These are phyloP conservation scores for Lactarius pseudohatsudake DNA, from an alignment of 768 basidiomycete species.

Conservation along the genomic window DNA sequence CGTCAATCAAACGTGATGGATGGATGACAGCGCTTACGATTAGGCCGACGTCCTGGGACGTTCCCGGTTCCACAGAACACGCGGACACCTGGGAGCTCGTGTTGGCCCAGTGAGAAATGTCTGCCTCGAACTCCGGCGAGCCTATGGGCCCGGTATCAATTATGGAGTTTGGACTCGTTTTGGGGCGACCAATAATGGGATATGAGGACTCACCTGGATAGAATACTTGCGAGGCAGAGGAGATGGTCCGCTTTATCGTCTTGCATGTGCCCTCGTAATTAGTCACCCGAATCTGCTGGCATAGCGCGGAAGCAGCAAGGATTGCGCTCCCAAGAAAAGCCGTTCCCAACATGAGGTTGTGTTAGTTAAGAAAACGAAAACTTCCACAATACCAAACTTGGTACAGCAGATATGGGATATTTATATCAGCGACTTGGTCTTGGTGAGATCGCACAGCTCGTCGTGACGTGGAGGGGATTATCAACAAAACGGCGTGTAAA, in stretches of 20 bases:
- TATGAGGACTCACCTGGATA: background rate
- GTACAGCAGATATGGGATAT: background rate
- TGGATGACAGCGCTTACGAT: slow-evolving; percentile 9
- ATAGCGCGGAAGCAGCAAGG: background rate
- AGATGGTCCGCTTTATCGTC: background rate
- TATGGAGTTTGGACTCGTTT: background rate
- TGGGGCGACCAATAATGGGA: background rate
- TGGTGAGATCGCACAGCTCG: too few species aligned
- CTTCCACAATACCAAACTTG: background rate
- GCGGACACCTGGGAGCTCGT: slow-evolving; percentile 25
- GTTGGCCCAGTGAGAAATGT: slow-evolving; percentile 25
- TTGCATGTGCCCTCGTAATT: background rate
- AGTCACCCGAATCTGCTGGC: background rate
- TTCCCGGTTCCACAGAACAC: slow-evolving; percentile 29
- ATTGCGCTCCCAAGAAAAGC: background rate
- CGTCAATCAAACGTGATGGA: background rate
- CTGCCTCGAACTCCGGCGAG: slow-evolving; percentile 5
- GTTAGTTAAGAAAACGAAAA: background rate
- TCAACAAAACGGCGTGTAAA: too few species aligned
- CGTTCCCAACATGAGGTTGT: background rate
- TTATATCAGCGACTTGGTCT: background rate
- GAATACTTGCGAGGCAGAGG: background rate
- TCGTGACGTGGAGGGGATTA: too few species aligned
- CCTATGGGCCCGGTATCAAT: background rate
- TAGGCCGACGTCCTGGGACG: slow-evolving; percentile 21